Conservation (phyloP, 108 stramenopile species). For the Epithemia pelagica region DNA sequence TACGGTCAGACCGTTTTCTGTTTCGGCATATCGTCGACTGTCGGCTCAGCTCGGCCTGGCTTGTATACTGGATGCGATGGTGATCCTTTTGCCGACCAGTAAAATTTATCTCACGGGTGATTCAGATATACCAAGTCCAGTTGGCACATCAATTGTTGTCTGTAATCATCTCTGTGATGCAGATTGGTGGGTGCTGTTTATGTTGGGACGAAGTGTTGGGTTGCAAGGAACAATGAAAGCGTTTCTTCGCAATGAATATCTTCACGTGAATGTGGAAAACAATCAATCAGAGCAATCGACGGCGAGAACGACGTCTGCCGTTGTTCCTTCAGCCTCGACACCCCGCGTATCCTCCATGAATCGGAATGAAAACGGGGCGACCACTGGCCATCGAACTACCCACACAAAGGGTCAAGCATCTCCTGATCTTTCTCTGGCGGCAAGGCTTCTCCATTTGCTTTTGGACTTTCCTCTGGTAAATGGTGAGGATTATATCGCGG, state of each 20-base stretch:
- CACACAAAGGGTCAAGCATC: neutral
- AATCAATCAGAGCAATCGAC: neutral
- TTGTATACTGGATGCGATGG: conserved; percentile 51
- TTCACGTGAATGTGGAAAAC: conserved; percentile 27
- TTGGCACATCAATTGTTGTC: conserved; percentile 59
- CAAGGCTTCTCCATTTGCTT: conserved; percentile 39
- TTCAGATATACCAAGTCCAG: conserved; percentile 61
- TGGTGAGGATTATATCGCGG: conserved; percentile 44
- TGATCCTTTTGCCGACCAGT: conserved; percentile 58
- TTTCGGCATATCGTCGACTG: conserved; percentile 38
- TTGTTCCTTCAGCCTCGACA: conserved; percentile 8
- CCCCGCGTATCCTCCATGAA: conserved; percentile 1
- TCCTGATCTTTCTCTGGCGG: conserved; percentile 20
- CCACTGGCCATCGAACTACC: neutral
- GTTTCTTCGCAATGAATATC: conserved; percentile 50
- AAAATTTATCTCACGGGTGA: conserved; percentile 63
- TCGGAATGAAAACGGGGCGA: conserved; percentile 2
- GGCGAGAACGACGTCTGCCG: neutral
- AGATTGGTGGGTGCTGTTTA: conserved; percentile 68
- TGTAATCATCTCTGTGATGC: conserved; percentile 59
- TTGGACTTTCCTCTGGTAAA: conserved; percentile 67
- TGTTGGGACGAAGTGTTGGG: conserved; percentile 68
- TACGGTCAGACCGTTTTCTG: conserved; percentile 52
- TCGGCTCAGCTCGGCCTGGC: conserved; percentile 31
- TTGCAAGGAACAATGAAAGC: conserved; percentile 61